Conservation (phyloP, 2,329 filamentous ascomycete species). For the Pestalotiopsis sp. region DNA sequence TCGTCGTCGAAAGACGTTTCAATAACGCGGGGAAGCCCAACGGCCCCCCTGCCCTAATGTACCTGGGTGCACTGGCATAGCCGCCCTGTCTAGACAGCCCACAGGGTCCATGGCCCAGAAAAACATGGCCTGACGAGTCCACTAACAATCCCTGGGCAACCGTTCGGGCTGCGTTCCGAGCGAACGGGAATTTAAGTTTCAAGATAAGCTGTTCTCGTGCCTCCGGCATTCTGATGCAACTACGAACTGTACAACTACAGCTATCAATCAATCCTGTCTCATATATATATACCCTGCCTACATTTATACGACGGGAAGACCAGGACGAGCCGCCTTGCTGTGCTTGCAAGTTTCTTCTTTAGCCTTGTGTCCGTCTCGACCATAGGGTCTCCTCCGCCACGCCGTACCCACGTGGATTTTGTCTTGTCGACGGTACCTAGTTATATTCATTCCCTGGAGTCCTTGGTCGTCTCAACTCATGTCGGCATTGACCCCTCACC, state of each 20-base stretch:
- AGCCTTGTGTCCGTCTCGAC: too few relatives aligned
- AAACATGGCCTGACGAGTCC: neutral
- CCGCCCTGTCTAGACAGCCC: neutral
- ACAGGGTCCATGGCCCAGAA: neutral
- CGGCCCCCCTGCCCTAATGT: neutral
- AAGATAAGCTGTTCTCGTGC: constrained; percentile 1
- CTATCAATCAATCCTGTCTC: neutral
- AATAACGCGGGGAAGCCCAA: neutral
- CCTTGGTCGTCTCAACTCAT: too few relatives aligned
- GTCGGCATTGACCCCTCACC: too few relatives aligned
- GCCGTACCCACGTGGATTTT: neutral
- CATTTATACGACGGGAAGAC: neutral
- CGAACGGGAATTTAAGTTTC: neutral
- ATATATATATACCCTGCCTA: neutral
- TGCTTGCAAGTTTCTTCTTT: neutral
- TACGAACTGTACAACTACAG: neutral
- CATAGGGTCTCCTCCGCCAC: neutral
- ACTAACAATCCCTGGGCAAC: neutral
- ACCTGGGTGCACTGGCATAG: neutral
- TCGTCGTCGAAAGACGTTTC: neutral
- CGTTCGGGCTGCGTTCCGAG: constrained; percentile 5
- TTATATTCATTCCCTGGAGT: too few relatives aligned
- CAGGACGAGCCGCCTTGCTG: neutral
- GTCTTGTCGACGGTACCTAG: neutral
- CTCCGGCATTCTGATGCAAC: neutral